These are phyloP conservation scores for Podila clonocystis DNA, from an alignment of 192 early-diverging fungal genomes.

Conservation along the genomic window DNA sequence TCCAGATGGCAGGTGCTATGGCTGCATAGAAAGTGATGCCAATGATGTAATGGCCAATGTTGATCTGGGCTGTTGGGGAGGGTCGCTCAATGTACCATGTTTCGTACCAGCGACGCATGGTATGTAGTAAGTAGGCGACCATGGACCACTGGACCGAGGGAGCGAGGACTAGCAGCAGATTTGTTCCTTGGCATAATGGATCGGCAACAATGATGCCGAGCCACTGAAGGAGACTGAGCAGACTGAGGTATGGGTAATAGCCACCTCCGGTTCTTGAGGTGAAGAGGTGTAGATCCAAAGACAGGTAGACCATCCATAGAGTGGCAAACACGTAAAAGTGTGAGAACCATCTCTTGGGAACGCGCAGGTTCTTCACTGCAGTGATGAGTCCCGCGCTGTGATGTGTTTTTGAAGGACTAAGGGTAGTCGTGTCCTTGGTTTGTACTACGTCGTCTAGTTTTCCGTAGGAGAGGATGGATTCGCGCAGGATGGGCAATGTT, in stretches of 20 bases:
- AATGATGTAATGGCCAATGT: slow-evolving; percentile 68
- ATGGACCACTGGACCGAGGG: slow-evolving; percentile 34
- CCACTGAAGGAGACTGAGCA: slow-evolving; percentile 20
- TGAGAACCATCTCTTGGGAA: slow-evolving; percentile 62
- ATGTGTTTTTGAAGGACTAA: not conserved
- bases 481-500: slow-evolving; percentile 16
- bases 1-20: slow-evolving; percentile 60
- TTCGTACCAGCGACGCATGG: slow-evolving; percentile 58
- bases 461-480: slow-evolving; percentile 38
- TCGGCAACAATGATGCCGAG: slow-evolving; percentile 27
- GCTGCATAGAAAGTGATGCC: slow-evolving; percentile 73
- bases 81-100: slow-evolving; percentile 57
- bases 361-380: slow-evolving; percentile 13
- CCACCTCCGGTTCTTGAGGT: not conserved
- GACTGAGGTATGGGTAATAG: slow-evolving; percentile 16
- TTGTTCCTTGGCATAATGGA: slow-evolving; percentile 1
- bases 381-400: no score
- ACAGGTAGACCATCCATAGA: slow-evolving; percentile 37
- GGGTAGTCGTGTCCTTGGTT: not conserved
- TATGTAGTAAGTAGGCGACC: slow-evolving; percentile 51
- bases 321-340: slow-evolving; percentile 62
- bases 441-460: slow-evolving; percentile 26
- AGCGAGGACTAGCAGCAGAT: slow-evolving; percentile 5
- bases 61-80: slow-evolving; percentile 57
- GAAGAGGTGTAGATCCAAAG: slow-evolving; percentile 23